Base-by-base conservation (phyloP, 1,139 yeast genomes). In the Wickerhamomyces sp. region DNA sequence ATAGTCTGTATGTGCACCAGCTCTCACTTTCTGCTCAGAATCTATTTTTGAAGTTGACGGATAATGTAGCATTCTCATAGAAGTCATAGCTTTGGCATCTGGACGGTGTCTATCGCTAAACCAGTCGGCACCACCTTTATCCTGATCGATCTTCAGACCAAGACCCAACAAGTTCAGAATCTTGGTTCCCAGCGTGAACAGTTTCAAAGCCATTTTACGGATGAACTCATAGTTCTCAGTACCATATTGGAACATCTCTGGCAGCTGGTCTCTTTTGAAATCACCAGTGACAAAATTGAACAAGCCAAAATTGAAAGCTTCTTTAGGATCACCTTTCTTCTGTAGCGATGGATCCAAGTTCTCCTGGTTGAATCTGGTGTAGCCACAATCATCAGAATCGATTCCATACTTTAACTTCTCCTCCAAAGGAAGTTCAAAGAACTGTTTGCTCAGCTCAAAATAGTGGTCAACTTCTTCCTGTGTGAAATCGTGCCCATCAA, bases 1-100 rank as follows among this genome's bases (percentile, higher is more conserved):
- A 52, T 81, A 84, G 54, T 84, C 94, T 0, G 94, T 83, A 48
- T 85, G 94, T 1, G 93, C 93, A 21, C 94, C 94, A 3, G 93
- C 93, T 34, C 93, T 65, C 31, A 81, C 72, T n/a, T 62, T 68
- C 16, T 70, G 67, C 40, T 73, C 75, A 0, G 82, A 75, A 37
- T 65, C 70, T 26, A 69, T 51, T 24, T 66, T 58, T 32, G 68
- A 64, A 36, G 70, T 75, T 10, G 82, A 71, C 0, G 89, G 89
- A 51, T 84, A 84, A 53, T 78, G 84, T 33, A 84, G 62, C 46
- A 84, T 66, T 46, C 94, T 64, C 50, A 84, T 68, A 0, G 85
- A 74, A 5, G 87, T 64, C 10, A 85, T 84, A 15, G 81, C 72
- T 25, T 51, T 41, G 35, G 67, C 61, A 8, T 61, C 61, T 0